These are phyloP conservation scores for Isoetes taiwanensis DNA, from an alignment of 75 land plant genomes.

Conservation along the genomic window DNA sequence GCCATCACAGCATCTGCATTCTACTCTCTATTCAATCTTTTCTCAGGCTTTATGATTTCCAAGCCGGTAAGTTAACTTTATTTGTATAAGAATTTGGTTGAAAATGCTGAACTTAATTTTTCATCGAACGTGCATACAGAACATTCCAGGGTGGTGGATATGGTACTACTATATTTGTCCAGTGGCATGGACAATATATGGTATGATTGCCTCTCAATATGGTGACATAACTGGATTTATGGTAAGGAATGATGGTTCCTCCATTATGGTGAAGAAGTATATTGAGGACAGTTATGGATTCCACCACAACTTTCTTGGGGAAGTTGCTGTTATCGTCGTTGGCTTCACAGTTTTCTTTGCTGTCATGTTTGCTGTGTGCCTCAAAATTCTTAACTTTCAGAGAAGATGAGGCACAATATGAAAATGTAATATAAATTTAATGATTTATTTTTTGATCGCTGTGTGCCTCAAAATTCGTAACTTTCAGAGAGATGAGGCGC, in stretches of 20 bases:
- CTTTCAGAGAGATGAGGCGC: too few species aligned
- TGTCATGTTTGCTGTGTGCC: conserved; percentile 13
- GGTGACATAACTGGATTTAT: too few species aligned
- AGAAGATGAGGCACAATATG: conserved; percentile 16
- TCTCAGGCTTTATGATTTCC: conserved; percentile 4
- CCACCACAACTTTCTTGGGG: conserved; percentile 12
- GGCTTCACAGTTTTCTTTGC: conserved; percentile 16
- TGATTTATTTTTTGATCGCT: too few species aligned
- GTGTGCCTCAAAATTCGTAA: too few species aligned
- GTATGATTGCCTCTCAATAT: conserved; percentile 1
- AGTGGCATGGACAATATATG: not conserved
- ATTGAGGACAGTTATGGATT: conserved; percentile 16
- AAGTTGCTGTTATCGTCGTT: conserved; percentile 10
- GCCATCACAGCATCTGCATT: not conserved
- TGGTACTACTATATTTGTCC: conserved; percentile 1
- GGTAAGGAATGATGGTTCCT: too few species aligned
- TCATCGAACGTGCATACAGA: too few species aligned
- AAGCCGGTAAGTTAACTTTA: conserved; percentile 6
- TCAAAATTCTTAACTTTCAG: conserved; percentile 28
- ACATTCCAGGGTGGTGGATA: not conserved
- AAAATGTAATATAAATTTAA: too few species aligned
- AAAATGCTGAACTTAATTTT: too few species aligned
- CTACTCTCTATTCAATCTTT: conserved; percentile 4
- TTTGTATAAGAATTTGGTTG: too few species aligned
- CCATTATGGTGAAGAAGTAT: too few species aligned